phyloP scores from a whole-genome alignment of 495 filamentous ascomycete species.

The Hypoxylon perforatum region DNA sequence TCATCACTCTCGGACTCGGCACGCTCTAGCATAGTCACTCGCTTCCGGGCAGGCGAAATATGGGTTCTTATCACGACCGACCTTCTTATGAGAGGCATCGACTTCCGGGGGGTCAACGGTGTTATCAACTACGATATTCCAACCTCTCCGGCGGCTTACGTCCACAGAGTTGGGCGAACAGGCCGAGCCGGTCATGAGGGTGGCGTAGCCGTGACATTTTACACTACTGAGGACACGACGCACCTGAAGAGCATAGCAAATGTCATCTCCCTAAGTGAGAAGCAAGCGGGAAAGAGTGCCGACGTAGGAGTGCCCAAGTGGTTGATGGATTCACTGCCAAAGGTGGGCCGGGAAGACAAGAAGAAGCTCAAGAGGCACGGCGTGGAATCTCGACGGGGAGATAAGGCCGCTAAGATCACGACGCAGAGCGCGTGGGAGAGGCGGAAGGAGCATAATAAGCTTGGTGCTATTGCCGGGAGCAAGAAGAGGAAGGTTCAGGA shows the following conservation, averaged over 20 bases:
- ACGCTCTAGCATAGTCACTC: conserved; percentile 82
- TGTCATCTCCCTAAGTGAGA: conserved; percentile 86
- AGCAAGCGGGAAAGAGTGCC: conserved; percentile 61
- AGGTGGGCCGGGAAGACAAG: conserved; percentile 82
- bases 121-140: conserved; percentile 98
- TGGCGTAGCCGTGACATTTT: conserved; percentile 92
- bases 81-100: conserved; percentile 87
- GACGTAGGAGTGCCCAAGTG: conserved; percentile 74
- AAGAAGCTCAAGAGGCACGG: conserved; percentile 83
- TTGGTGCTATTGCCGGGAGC: conserved; percentile 77
- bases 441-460: conserved; percentile 77
- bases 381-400: conserved; percentile 75
- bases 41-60: conserved; percentile 90
- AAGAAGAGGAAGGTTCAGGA: conserved; percentile 66
- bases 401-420: conserved; percentile 73
- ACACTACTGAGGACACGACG: conserved; percentile 92
- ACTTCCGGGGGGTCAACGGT: conserved; percentile 91
- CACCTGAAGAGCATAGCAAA: conserved; percentile 93
- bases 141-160: conserved; percentile 84
- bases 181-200: conserved; percentile 88
- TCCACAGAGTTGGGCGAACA: conserved; percentile 93
- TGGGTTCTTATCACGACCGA: conserved; percentile 98
- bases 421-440: conserved; percentile 93
- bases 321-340: conserved; percentile 88
- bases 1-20: conserved; percentile 81